Evolutionary conservation across 1,139 yeast species (phyloP).

Genomic region (Kazachstania sp.): DNA sequence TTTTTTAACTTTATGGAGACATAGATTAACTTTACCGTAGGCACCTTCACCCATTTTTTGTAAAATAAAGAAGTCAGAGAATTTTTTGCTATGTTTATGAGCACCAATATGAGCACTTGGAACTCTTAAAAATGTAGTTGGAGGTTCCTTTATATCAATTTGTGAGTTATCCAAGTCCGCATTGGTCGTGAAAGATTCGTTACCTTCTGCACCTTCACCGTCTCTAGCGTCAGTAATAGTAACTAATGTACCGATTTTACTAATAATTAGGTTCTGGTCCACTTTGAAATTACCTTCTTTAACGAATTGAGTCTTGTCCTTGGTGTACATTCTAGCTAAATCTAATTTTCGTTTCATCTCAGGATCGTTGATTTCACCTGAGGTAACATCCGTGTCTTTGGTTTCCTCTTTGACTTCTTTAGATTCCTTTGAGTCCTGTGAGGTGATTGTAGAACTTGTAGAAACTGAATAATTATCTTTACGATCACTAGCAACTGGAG

Average conservation of each 20-base stretch:
- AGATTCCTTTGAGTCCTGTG: slow-evolving; percentile 1
- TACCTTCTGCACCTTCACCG: background rate
- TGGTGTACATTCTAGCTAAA: slow-evolving; percentile 21
- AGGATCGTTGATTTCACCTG: slow-evolving; percentile 12
- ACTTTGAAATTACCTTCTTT: slow-evolving; percentile 27
- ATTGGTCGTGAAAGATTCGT: background rate
- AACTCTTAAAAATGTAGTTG: slow-evolving; percentile 13
- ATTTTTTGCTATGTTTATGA: slow-evolving; percentile 54
- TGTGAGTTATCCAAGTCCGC: background rate
- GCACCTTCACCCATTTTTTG: slow-evolving; percentile 94
- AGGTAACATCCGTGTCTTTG: background rate
- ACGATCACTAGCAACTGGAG: background rate
- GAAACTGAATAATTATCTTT: background rate
- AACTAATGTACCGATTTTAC: slow-evolving; percentile 19
- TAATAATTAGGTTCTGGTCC: slow-evolving; percentile 22
- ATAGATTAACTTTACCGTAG: slow-evolving; percentile 84
- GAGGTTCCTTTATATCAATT: background rate
- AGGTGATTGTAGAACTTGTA: slow-evolving; percentile 1
- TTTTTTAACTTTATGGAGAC: slow-evolving; percentile 47
- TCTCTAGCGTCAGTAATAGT: slow-evolving; percentile 6
- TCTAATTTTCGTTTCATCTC: slow-evolving; percentile 21
- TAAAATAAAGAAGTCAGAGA: slow-evolving; percentile 59
- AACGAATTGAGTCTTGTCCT: slow-evolving; percentile 25
- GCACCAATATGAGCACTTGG: slow-evolving; percentile 39
- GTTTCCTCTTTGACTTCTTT: background rate